Percentiles rank a stretch among this genome's conserved stretches.
Conservation (phyloP, 1,139 yeast species). For the Debaryomyces fabryi region DNA sequence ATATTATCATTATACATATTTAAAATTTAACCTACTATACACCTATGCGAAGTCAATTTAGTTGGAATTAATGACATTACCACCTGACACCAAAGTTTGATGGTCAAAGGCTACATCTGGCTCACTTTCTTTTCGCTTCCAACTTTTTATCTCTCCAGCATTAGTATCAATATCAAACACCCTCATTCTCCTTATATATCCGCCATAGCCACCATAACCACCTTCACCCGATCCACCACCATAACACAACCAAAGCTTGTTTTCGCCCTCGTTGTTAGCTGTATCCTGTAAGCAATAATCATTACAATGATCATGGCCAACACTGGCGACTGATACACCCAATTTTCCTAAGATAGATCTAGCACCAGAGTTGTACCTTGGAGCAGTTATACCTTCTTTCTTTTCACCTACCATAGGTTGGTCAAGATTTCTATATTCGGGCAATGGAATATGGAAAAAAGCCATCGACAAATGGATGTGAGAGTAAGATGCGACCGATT, state of each 20-base stretch:
- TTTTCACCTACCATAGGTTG: constrained; percentile 58
- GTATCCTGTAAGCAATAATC: constrained; percentile 75
- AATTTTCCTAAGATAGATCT: constrained; percentile 56
- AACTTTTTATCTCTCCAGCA: constrained; percentile 57
- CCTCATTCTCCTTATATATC: constrained; percentile 75
- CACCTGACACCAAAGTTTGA: constrained; percentile 42
- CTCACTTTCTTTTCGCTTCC: constrained; percentile 68
- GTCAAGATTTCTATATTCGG: constrained; percentile 66
- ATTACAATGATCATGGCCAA: constrained; percentile 95
- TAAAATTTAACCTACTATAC: background rate
- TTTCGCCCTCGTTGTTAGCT: constrained; percentile 28
- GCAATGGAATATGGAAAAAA: constrained; percentile 90
- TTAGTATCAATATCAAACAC: constrained; percentile 65
- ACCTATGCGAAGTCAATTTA: constrained; percentile 1
- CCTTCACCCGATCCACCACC: constrained; percentile 96
- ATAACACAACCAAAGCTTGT: constrained; percentile 80
- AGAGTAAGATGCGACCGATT: constrained; percentile 36
- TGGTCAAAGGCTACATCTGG: constrained; percentile 56
- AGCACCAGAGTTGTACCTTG: constrained; percentile 68
- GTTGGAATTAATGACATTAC: constrained; percentile 6
- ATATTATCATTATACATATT: constrained; percentile 1
- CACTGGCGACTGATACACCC: constrained; percentile 73
- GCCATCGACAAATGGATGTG: constrained; percentile 72
- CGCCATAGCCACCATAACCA: constrained; percentile 91
- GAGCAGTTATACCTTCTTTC: constrained; percentile 79